Evolutionary conservation across 1,284 basidiomycete species (phyloP).

Genomic region (Laetiporus sulphureus): DNA sequence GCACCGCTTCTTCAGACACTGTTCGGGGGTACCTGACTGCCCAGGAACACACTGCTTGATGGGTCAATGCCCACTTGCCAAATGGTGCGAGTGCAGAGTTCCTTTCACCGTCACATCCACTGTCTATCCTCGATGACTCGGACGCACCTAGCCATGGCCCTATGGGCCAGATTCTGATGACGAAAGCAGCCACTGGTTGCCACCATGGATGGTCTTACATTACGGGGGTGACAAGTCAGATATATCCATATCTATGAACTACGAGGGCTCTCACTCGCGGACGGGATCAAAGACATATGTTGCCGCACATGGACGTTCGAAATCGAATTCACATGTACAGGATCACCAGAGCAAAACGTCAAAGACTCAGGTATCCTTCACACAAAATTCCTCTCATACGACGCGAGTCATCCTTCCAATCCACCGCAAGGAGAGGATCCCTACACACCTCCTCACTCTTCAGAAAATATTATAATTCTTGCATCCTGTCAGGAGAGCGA

Average conservation of each 20-base stretch:
- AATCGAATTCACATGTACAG: slow-evolving; percentile 16
- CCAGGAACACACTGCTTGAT: slow-evolving; percentile 52
- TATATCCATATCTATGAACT: slow-evolving; percentile 43
- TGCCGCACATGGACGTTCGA: slow-evolving; percentile 16
- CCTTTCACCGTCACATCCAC: slow-evolving; percentile 53
- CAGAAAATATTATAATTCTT: slow-evolving; percentile 27
- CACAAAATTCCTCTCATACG: slow-evolving; percentile 27
- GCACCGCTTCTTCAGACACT: slow-evolving; percentile 51
- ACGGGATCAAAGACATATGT: slow-evolving; percentile 1
- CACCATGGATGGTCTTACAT: slow-evolving; percentile 64
- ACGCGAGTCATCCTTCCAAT: slow-evolving; percentile 16
- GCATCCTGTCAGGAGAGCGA: slow-evolving; percentile 24
- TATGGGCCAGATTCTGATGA: slow-evolving; percentile 55
- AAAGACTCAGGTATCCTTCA: too few relatives aligned
- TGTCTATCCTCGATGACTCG: slow-evolving; percentile 39
- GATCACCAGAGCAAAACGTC: too few relatives aligned
- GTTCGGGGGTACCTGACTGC: slow-evolving; percentile 48
- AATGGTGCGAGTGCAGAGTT: slow-evolving; percentile 29
- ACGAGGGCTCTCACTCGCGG: background rate
- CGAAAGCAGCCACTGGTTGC: slow-evolving; percentile 56
- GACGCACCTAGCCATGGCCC: slow-evolving; percentile 38
- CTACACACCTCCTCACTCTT: slow-evolving; percentile 18
- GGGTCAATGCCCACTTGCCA: slow-evolving; percentile 44
- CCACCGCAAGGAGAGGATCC: slow-evolving; percentile 7
- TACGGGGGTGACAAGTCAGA: slow-evolving; percentile 59